Evolutionary conservation across 208 protist species (phyloP).

Genomic region (Phytomonas sp.): DNA sequence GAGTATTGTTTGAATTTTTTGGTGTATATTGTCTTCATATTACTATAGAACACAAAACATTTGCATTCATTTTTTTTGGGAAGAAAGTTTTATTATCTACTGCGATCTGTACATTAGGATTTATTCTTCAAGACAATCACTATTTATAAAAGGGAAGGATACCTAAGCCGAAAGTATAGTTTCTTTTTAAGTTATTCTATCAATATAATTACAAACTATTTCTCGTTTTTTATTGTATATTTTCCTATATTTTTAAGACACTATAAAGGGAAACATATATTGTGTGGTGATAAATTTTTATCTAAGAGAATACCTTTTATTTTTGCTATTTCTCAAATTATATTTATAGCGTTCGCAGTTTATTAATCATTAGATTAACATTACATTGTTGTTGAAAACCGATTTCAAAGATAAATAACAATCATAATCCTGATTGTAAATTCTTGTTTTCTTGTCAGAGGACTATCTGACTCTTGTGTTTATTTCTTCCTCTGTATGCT

Average conservation of each 20-base stretch:
- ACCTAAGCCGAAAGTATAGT: not conserved
- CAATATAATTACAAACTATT: constrained; percentile 5
- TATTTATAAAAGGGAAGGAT: constrained; percentile 2
- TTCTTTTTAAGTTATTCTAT: constrained; percentile 1
- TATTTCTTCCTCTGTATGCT: constrained; percentile 8
- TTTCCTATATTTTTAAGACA: not conserved
- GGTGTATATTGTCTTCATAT: not conserved
- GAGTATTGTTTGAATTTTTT: not conserved
- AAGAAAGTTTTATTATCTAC: not conserved
- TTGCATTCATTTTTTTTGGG: not conserved
- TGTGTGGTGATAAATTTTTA: not conserved
- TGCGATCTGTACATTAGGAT: not conserved
- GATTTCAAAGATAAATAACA: constrained; percentile 1
- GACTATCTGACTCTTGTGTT: constrained; percentile 11
- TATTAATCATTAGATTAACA: not conserved
- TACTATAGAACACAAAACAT: not conserved
- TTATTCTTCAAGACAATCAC: not conserved
- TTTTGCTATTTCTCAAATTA: not conserved
- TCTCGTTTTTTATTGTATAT: constrained; percentile 10
- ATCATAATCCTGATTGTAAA: constrained; percentile 6
- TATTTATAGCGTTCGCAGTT: not conserved
- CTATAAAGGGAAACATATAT: not conserved
- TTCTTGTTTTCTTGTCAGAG: not conserved
- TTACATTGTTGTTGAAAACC: constrained; percentile 4
- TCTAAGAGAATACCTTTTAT: not conserved